Conservation (phyloP, 768 basidiomycete genomes). For the Trichaptum fuscoviolaceum region DNA sequence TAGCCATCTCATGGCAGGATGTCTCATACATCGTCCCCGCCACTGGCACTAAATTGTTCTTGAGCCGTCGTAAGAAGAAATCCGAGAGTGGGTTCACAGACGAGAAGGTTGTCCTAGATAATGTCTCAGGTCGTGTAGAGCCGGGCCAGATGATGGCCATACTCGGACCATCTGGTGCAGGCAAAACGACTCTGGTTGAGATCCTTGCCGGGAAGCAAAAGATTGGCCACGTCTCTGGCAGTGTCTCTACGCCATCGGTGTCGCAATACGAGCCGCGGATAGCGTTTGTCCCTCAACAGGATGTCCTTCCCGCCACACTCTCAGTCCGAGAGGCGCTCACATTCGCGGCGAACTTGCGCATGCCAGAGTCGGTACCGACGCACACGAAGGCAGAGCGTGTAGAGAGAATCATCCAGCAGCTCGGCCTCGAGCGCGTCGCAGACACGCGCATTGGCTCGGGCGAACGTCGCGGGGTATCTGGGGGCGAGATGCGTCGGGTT, state of each 20-base stretch:
- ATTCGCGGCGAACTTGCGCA: constrained; percentile 80
- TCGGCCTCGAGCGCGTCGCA: constrained; percentile 68
- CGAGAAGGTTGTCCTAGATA: constrained; percentile 65
- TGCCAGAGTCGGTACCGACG: constrained; percentile 66
- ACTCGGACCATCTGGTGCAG: constrained; percentile 89
- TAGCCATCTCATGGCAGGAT: constrained; percentile 61
- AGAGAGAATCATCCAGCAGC: constrained; percentile 62
- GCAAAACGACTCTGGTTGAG: constrained; percentile 90
- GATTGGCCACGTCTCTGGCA: constrained; percentile 60
- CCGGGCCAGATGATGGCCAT: constrained; percentile 89
- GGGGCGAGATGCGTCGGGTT: constrained; percentile 87
- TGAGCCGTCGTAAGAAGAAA: constrained; percentile 12
- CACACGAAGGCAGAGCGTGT: constrained; percentile 65
- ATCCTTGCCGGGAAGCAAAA: constrained; percentile 83
- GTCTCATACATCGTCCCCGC: constrained; percentile 59
- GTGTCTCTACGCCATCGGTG: constrained; percentile 48
- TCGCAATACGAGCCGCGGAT: constrained; percentile 42
- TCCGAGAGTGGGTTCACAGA: constrained; percentile 23
- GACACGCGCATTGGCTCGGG: constrained; percentile 71
- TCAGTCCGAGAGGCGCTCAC: constrained; percentile 78
- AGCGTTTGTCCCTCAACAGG: constrained; percentile 86
- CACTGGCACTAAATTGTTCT: background rate
- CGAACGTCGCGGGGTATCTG: constrained; percentile 78
- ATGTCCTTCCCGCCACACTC: constrained; percentile 73
- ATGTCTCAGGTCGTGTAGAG: constrained; percentile 60